Evolutionary conservation across 148 eudicot genomes (phyloP).

Genomic region (Cornus suecica): DNA sequence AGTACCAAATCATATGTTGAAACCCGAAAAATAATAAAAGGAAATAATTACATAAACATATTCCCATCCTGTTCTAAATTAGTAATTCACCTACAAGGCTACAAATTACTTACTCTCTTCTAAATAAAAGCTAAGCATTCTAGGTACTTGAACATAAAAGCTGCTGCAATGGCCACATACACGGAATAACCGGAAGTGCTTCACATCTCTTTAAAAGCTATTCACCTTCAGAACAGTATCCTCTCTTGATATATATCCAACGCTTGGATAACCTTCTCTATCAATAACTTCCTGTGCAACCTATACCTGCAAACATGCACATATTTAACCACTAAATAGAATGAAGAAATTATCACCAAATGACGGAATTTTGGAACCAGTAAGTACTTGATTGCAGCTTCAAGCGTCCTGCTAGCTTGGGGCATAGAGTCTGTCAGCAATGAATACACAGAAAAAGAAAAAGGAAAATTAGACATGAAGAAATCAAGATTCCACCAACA

Average conservation of each 20-base stretch:
- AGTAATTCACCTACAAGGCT: no score
- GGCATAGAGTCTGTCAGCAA: conserved; percentile 52
- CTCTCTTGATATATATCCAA: conserved; percentile 76
- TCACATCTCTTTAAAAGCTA: background rate
- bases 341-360: background rate
- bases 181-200: background rate
- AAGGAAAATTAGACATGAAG: background rate
- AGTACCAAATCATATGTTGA: no score
- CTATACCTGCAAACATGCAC: conserved; percentile 70
- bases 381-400: conserved; percentile 83
- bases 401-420: conserved; percentile 68
- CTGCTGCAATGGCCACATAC: background rate
- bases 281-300: conserved; percentile 69
- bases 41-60: no score
- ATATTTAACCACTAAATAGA: background rate
- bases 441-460: background rate
- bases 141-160: background rate
- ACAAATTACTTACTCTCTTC: no score
- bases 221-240: conserved; percentile 39
- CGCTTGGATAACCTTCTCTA: conserved; percentile 77
- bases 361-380: background rate
- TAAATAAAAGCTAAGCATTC: background rate
- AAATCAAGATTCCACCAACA: background rate
- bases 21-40: no score
- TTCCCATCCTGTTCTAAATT: no score